phyloP scores from a whole-genome alignment of 2,329 filamentous ascomycete species.

The Rhynchosporium agropyri region DNA sequence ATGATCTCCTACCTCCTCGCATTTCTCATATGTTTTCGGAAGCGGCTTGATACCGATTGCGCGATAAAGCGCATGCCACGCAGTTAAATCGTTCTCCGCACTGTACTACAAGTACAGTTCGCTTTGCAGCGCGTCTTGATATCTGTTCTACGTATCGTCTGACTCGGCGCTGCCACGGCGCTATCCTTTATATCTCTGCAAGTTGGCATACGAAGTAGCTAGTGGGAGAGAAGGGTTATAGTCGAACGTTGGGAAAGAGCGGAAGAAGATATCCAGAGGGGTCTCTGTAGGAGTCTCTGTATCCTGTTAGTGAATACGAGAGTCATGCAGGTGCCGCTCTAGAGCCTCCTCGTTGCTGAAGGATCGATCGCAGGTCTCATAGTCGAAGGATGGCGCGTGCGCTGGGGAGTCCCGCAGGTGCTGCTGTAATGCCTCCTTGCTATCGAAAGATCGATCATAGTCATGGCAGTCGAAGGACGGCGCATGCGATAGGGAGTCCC shows the following conservation, averaged over 20 bases:
- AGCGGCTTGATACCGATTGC: constrained; percentile 33
- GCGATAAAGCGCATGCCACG: constrained; percentile 34
- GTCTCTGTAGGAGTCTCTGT: constrained; percentile 24
- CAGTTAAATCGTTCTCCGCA: constrained; percentile 34
- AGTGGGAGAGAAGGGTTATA: constrained; percentile 38
- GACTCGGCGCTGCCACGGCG: constrained; percentile 24
- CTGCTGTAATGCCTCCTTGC: no score
- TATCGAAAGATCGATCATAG: no score
- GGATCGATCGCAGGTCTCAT: constrained; percentile 23
- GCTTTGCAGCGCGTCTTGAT: constrained; percentile 33
- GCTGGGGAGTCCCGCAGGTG: no score
- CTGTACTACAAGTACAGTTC: constrained; percentile 34
- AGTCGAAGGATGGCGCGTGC: no score
- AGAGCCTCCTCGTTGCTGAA: constrained; percentile 33
- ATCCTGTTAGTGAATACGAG: constrained; percentile 29
- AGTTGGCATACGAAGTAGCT: constrained; percentile 39
- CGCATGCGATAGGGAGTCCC: constrained; percentile 27
- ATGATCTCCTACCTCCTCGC: constrained; percentile 30
- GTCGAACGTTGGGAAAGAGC: constrained; percentile 36
- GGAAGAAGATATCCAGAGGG: constrained; percentile 35
- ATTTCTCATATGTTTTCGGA: constrained; percentile 31
- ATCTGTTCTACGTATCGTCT: constrained; percentile 32
- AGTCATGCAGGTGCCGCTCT: constrained; percentile 34
- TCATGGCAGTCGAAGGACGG: constrained; percentile 29
- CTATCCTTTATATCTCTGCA: constrained; percentile 34